Base-by-base conservation (phyloP, 1,284 basidiomycete species). In the Testicularia cyperi region DNA sequence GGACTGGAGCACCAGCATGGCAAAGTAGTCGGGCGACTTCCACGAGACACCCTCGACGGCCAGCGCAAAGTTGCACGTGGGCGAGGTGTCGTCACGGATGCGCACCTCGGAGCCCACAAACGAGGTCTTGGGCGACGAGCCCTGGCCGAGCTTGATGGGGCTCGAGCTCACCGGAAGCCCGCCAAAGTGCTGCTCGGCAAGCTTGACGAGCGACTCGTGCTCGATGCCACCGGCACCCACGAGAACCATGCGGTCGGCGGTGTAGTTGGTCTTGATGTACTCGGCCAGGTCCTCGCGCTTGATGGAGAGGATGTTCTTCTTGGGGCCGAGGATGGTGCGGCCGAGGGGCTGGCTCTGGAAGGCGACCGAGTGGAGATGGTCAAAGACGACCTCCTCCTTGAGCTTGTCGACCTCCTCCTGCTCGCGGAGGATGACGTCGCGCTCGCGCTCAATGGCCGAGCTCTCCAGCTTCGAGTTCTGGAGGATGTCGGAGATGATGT, bases 381-480 rank as follows among this genome's bases (percentile, higher is more conserved):
- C 94, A 74, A 98, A 98, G 16, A 98, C 91, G 71, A 98, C 94
- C 80, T 98, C 94, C 81, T 97, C 92, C 52, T 88, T 80, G 81
- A 95, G 91, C 82, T 97, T 97, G 80, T 97, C 92, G 33, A 98
- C 95, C 81, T 98, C 95, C 81, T 97, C 90, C 81, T 96, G 92
- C 79, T 99, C 95, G 61, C 95, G 83, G 48, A 98, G 80, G 70
- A 98, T 98, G 48, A 98, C 94, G 77, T 95, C 91, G 38, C 94
- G 85, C 81, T 98, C 95, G 66, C 92, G 83, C 81, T 98, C 94
- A 70, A 99, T 87, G 2, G 94, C 92, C 28, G 82, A 72, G 54
- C 79, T 80, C 75, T 99, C 95, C 43, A 98, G 83, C 82, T 94
- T 97, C 27, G 91, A 94, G 81, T 94, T 95, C 79, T 96, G 92